Conservation (phyloP, 305 asterid genomes). For the Solanum hybrid region DNA sequence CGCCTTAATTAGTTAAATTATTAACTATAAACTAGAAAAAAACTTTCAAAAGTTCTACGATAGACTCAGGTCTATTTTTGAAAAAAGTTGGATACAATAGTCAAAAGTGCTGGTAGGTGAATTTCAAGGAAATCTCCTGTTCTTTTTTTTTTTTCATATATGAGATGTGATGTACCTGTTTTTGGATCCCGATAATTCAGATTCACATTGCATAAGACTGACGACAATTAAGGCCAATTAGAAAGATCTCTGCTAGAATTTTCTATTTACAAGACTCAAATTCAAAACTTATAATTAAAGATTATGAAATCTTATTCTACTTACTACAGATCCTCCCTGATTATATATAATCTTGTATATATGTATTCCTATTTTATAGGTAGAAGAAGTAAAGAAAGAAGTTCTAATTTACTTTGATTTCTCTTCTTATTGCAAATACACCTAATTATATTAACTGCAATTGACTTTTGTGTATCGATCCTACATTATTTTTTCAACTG, state of each 20-base stretch:
- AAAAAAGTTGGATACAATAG: background rate
- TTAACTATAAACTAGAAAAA: background rate
- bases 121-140: background rate
- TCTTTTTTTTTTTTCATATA: background rate
- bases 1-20: background rate
- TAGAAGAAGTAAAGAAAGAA: background rate
- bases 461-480: background rate
- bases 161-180: background rate
- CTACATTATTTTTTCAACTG: background rate
- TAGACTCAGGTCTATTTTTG: background rate
- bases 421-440: background rate
- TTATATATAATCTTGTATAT: too few species aligned
- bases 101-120: conserved; percentile 11
- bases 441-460: background rate
- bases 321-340: too few species aligned
- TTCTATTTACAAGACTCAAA: background rate
- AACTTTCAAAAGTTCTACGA: background rate
- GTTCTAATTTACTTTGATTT: background rate
- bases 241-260: background rate
- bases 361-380: background rate
- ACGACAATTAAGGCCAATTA: background rate
- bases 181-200: background rate
- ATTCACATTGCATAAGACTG: background rate
- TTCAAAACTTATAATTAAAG: background rate
- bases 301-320: background rate